Percentiles rank a stretch among this genome's conserved stretches.
Conservation (phyloP, 169 alveolate genomes). For the Plasmodium vivax region DNA sequence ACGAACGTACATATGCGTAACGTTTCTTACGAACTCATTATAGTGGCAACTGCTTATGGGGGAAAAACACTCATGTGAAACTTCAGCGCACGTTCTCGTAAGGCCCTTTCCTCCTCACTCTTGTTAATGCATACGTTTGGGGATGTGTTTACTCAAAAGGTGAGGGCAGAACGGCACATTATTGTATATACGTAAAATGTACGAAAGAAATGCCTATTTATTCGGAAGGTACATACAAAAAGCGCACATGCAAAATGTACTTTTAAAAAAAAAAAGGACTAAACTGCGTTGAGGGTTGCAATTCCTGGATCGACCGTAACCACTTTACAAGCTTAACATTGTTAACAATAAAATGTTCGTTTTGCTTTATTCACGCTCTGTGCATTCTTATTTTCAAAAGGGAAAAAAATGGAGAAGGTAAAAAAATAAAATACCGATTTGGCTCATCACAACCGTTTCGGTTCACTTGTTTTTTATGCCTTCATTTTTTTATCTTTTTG, state of each 20-base stretch:
- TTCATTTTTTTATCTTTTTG: not conserved
- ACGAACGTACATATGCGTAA: not conserved
- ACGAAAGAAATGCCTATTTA: not conserved
- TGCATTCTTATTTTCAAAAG: not conserved
- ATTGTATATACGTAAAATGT: not conserved
- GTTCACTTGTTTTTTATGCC: not conserved
- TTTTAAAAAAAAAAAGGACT: not conserved
- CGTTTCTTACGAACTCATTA: slow-evolving; percentile 11
- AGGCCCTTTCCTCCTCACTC: not conserved
- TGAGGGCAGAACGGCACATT: not conserved
- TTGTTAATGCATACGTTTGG: not conserved
- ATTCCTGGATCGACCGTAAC: not conserved
- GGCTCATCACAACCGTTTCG: not conserved
- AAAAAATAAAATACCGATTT: not conserved
- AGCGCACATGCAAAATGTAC: not conserved
- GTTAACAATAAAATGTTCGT: slow-evolving; percentile 1
- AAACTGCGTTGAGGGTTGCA: not conserved
- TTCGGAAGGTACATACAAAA: not conserved
- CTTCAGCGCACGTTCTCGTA: not conserved
- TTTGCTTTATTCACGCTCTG: not conserved
- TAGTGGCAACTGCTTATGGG: not conserved
- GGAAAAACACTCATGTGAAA: not conserved
- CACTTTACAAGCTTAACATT: not conserved
- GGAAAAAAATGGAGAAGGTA: not conserved
- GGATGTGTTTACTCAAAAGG: not conserved